Evolutionary conservation across 306 rosid genomes (phyloP), one percentile per base, ranked within the genome.

Genomic region (Hippophae tibetana): DNA sequence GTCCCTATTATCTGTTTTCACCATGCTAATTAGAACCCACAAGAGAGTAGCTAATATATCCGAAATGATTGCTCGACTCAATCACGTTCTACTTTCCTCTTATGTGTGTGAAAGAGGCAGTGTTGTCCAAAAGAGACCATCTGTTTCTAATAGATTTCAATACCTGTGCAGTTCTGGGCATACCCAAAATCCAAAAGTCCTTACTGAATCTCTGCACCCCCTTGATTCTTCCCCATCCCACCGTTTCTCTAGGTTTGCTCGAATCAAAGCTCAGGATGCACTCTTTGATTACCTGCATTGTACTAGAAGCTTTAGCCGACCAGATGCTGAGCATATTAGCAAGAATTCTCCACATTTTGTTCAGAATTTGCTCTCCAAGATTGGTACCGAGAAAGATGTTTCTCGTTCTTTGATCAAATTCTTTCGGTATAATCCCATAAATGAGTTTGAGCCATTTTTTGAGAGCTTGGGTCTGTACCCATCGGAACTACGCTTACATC

Each of bases 381-480:
- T 80, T 13, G 70, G 78, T 52, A 10, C 4, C 6, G 73, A 72
- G 52, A 55, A 57, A 45, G 84, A 74, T 47, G 79, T 78, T 59
- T 64, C 69, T 27, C 81, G 68, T 5, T 61, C 76, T 10, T 54
- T 89, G 41, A 65, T 60, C 25, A 72, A 76, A 73, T 80, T 74
- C 43, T 58, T 89, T 43, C 76, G 85, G 48, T 84, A 82, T 43
- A 61, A 86, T 63, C 95, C 93, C 43, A 73, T 89, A 12, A 86
- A 89, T 23, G 97, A 89, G 82, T 86, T 82, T 51, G 97, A 89
- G 52, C 95, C 95, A 0, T 86, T 89, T 67, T 65, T 86, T 7
- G 97, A 89, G 77, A 86, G 95, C 70, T 64, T 89, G 56, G 93
- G 95, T 9, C 56, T 89, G 66, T 50, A 44, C 7, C 81, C 73